Evolutionary conservation across 2,329 filamentous ascomycete genomes (phyloP).

Genomic region (Trichoderma polysporum): DNA sequence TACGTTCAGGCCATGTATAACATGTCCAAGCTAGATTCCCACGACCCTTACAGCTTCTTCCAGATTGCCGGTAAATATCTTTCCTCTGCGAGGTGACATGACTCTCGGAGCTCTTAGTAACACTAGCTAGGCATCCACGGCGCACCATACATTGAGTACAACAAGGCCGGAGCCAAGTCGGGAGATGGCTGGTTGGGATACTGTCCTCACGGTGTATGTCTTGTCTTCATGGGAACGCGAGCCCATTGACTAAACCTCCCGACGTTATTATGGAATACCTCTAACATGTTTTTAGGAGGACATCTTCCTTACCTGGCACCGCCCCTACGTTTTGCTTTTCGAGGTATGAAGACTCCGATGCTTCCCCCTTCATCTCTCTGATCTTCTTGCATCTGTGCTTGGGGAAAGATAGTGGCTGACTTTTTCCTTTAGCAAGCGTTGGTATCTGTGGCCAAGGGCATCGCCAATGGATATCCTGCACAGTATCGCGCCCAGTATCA

Average conservation of each 20-base stretch:
- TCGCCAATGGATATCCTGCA: conserved; percentile 46
- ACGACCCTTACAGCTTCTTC: conserved; percentile 50
- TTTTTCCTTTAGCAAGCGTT: conserved; percentile 48
- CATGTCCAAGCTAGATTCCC: conserved; percentile 43
- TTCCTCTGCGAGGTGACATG: not conserved
- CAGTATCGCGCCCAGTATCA: conserved; percentile 39
- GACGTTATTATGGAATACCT: not conserved
- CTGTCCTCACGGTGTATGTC: conserved; percentile 47
- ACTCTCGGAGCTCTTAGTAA: conserved; percentile 17
- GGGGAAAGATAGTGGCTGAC: not conserved
- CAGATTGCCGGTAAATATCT: conserved; percentile 45
- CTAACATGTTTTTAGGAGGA: conserved; percentile 40
- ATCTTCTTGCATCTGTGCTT: not conserved
- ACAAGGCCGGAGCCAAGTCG: conserved; percentile 37
- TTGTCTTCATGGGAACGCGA: not conserved
- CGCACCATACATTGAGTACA: conserved; percentile 44
- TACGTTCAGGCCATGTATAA: conserved; percentile 47
- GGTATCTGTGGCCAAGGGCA: conserved; percentile 44
- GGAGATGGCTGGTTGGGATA: conserved; percentile 40
- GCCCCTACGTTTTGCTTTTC: conserved; percentile 53
- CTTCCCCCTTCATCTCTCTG: not conserved
- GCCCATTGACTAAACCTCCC: not conserved
- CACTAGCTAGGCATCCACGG: conserved; percentile 40
- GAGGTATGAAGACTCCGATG: conserved; percentile 51
- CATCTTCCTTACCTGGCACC: conserved; percentile 56